Conservation (phyloP, 768 basidiomycete species). For the Auriscalpium orientale region DNA sequence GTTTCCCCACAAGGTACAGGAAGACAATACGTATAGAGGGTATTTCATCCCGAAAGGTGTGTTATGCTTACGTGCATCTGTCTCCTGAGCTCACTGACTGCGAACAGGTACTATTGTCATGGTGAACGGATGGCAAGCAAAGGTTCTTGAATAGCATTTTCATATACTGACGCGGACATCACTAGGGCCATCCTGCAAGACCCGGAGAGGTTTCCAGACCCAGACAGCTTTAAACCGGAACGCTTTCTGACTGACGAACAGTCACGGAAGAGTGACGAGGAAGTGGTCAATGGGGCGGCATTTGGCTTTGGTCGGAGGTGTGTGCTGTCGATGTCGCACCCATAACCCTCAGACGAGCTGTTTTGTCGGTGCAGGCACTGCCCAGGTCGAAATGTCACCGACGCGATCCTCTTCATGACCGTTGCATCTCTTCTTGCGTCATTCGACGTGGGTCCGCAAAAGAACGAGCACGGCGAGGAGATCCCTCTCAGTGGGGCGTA, state of each 20-base stretch:
- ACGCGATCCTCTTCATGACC: constrained; percentile 3
- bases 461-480: background rate
- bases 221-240: background rate
- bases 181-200: constrained; percentile 1
- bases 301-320: no score
- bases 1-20: background rate
- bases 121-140: background rate
- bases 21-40: constrained; percentile 4
- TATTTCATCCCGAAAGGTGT: constrained; percentile 9
- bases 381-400: constrained; percentile 5
- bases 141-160: no score
- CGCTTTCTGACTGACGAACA: background rate
- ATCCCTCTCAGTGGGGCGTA: background rate
- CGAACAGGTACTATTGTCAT: background rate
- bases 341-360: background rate
- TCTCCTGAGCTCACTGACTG: background rate
- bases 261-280: no score
- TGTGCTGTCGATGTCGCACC: no score
- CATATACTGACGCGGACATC: no score
- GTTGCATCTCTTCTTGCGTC: background rate
- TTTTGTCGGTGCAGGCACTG: constrained; percentile 2
- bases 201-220: constrained; percentile 3
- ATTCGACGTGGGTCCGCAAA: background rate
- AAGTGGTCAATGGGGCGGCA: no score
- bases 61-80: background rate